These are phyloP conservation scores for Bipolaris cookei DNA, from an alignment of 2,329 filamentous ascomycete genomes.

Conservation along the genomic window DNA sequence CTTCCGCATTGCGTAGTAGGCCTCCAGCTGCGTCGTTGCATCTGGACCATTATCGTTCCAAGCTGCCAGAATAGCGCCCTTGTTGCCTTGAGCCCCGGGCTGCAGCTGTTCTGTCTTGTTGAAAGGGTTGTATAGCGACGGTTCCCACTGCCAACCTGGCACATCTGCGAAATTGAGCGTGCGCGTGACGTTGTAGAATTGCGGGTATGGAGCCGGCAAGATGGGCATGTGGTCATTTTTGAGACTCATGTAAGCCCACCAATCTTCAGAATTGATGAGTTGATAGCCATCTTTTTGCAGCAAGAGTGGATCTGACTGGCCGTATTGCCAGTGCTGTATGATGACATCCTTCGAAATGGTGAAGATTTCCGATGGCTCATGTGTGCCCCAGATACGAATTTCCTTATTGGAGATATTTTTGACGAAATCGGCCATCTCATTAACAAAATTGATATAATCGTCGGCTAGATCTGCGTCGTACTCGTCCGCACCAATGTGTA, in stretches of 20 bases:
- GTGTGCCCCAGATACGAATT: conserved; percentile 51
- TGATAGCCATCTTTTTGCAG: conserved; percentile 50
- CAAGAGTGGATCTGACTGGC: conserved; percentile 54
- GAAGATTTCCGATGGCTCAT: conserved; percentile 52
- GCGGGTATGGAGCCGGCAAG: conserved; percentile 54
- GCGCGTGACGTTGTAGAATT: conserved; percentile 55
- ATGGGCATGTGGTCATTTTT: conserved; percentile 61
- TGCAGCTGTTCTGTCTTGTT: conserved; percentile 52
- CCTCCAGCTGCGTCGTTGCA: conserved; percentile 57
- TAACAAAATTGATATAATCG: conserved; percentile 49
- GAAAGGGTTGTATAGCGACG: conserved; percentile 53
- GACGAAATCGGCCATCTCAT: conserved; percentile 45
- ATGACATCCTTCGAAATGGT: conserved; percentile 51
- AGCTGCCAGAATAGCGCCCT: conserved; percentile 50
- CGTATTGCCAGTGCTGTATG: conserved; percentile 59
- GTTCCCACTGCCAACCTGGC: conserved; percentile 55
- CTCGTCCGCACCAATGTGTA: conserved; percentile 50
- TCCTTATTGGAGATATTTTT: conserved; percentile 40
- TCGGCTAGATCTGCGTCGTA: conserved; percentile 45
- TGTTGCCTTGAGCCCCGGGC: conserved; percentile 38
- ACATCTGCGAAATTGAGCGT: conserved; percentile 55
- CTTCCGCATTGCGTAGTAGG: conserved; percentile 56
- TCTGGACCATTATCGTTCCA: conserved; percentile 60
- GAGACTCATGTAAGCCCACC: conserved; percentile 62
- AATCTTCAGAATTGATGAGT: conserved; percentile 57